A percentile compares a stretch with the other conserved stretches of the same genome.
Evolutionary conservation across 192 early-diverging fungal species (phyloP).

Genomic region (Powellomyces hirtus): DNA sequence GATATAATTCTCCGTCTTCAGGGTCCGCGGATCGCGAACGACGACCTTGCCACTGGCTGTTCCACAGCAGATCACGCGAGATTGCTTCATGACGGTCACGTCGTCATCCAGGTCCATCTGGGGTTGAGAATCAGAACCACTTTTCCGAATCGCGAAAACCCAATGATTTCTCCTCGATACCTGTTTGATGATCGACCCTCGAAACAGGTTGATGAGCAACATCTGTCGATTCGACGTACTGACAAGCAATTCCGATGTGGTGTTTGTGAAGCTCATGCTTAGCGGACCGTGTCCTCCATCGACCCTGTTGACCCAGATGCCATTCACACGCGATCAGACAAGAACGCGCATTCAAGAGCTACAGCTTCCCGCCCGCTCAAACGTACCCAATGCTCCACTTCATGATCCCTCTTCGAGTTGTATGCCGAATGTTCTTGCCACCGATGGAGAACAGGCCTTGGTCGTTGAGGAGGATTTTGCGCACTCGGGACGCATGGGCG

Average conservation of each 20-base stretch:
- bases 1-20: constrained; percentile 61
- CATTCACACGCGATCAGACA: background rate
- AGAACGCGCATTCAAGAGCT: background rate
- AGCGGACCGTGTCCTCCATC: constrained; percentile 11
- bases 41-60: constrained; percentile 62
- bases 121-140: constrained; percentile 48
- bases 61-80: constrained; percentile 62
- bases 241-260: constrained; percentile 41
- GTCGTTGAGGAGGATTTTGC: constrained; percentile 62
- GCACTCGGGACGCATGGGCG: constrained; percentile 62
- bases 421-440: constrained; percentile 27
- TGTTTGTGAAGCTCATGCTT: constrained; percentile 30
- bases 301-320: background rate
- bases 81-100: constrained; percentile 55
- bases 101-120: constrained; percentile 34
- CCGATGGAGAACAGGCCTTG: constrained; percentile 41
- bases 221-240: constrained; percentile 5
- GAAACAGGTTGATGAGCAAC: constrained; percentile 26
- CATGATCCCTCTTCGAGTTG: constrained; percentile 32
- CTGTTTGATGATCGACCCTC: constrained; percentile 33
- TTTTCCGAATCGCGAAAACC: constrained; percentile 46
- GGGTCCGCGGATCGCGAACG: constrained; percentile 64
- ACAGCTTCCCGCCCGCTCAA: background rate
- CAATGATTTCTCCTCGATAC: constrained; percentile 49
- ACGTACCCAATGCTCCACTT: constrained; percentile 42